Evolutionary conservation across 345 rosid genomes (phyloP).

Genomic region (Corchorus capsularis): DNA sequence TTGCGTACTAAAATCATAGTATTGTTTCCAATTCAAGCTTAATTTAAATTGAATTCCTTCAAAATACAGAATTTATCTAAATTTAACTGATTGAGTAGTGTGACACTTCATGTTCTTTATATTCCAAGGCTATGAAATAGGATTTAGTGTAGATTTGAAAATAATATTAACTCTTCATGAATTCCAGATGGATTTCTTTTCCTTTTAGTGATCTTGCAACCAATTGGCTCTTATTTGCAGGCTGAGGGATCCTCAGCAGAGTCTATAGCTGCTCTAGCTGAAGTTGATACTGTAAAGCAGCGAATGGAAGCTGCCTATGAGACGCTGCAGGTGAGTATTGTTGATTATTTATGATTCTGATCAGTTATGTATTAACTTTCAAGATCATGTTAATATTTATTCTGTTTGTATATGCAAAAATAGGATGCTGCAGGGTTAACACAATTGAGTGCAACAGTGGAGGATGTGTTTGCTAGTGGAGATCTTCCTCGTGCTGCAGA

Average conservation of each 20-base stretch:
- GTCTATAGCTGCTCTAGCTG: constrained; percentile 87
- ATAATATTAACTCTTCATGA: neutral
- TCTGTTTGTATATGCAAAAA: constrained; percentile 8
- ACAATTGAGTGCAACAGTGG: constrained; percentile 93
- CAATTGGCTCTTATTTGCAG: constrained; percentile 34
- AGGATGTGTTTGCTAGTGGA: constrained; percentile 95
- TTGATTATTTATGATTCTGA: neutral
- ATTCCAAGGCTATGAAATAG: neutral
- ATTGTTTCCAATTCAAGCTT: neutral
- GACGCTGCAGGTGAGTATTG: constrained; percentile 66
- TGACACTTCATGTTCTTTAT: neutral
- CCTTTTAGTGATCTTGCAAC: neutral
- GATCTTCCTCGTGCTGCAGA: constrained; percentile 99
- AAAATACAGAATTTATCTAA: neutral
- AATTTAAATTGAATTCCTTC: neutral
- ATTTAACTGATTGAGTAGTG: neutral
- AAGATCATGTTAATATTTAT: neutral
- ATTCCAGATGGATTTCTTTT: neutral
- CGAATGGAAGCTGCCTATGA: constrained; percentile 97
- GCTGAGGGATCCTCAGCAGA: constrained; percentile 97
- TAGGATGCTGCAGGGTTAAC: constrained; percentile 99
- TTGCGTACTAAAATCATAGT: neutral
- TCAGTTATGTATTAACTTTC: neutral
- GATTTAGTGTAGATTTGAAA: neutral
- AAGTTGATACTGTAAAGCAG: constrained; percentile 94